Conservation (phyloP, 208 protist species). For the Trypanosomatidae sp. region DNA sequence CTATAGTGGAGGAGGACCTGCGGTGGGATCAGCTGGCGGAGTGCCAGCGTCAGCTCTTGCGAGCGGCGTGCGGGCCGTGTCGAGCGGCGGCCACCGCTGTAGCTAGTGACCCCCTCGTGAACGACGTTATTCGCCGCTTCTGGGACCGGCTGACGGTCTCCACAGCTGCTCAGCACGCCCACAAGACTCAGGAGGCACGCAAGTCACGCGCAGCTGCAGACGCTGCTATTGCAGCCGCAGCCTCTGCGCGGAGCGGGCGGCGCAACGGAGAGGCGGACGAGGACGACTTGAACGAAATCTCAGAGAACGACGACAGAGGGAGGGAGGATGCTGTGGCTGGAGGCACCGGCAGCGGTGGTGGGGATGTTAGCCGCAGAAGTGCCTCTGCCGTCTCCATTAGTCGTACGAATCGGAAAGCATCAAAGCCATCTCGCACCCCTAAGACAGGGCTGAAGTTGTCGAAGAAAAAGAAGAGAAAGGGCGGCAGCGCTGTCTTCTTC, state of each 20-base stretch:
- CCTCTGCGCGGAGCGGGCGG: not conserved
- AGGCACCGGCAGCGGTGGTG: not conserved
- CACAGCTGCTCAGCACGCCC: slow-evolving; percentile 35
- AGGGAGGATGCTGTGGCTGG: not conserved
- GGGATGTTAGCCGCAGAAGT: not conserved
- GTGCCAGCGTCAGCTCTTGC: slow-evolving; percentile 67
- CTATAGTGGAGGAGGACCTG: slow-evolving; percentile 47
- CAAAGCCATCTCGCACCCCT: not conserved
- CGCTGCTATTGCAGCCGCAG: slow-evolving; percentile 11
- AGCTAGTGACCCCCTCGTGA: slow-evolving; percentile 49
- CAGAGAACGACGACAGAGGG: not conserved
- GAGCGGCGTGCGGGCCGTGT: slow-evolving; percentile 24
- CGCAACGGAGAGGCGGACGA: slow-evolving; percentile 11
- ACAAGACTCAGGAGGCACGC: slow-evolving; percentile 24
- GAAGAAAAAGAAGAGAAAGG: slow-evolving; percentile 22
- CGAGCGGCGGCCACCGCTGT: slow-evolving; percentile 29
- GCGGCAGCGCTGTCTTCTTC: slow-evolving; percentile 3
- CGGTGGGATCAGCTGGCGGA: slow-evolving; percentile 64
- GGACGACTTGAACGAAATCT: slow-evolving; percentile 31
- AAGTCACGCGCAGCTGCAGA: slow-evolving; percentile 20
- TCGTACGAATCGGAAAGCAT: not conserved
- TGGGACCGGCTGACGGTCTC: slow-evolving; percentile 84
- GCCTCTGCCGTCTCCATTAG: not conserved
- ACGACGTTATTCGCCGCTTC: slow-evolving; percentile 78
- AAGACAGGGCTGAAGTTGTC: slow-evolving; percentile 5